Evolutionary conservation across 805 yeast genomes (phyloP).

Genomic region (Osmozyma mogii): DNA sequence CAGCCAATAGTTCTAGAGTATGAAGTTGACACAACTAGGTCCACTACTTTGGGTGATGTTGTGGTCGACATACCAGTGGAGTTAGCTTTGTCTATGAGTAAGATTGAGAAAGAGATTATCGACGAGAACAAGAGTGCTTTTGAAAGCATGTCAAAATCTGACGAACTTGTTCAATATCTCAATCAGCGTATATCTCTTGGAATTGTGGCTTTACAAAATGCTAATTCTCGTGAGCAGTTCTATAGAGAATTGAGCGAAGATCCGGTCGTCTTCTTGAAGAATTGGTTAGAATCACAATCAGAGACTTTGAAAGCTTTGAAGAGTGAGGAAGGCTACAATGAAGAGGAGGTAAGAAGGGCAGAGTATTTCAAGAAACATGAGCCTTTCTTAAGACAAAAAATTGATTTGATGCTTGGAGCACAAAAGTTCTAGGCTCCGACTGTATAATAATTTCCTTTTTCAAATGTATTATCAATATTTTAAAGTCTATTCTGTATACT

Average conservation of each 20-base stretch:
- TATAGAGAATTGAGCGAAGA: constrained; percentile 65
- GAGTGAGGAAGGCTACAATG: constrained; percentile 85
- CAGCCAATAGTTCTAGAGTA: constrained; percentile 76
- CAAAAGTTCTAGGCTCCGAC: constrained; percentile 9
- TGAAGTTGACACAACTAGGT: constrained; percentile 66
- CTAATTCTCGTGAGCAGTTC: constrained; percentile 66
- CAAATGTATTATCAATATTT: not conserved
- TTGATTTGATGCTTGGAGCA: constrained; percentile 64
- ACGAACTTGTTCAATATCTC: constrained; percentile 34
- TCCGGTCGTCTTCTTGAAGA: constrained; percentile 67
- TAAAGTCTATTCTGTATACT: constrained; percentile 2
- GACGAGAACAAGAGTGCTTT: constrained; percentile 32
- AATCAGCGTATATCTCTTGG: constrained; percentile 40
- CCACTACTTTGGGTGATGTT: constrained; percentile 72
- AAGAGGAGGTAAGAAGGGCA: constrained; percentile 80
- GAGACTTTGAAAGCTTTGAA: constrained; percentile 79
- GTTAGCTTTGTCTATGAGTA: constrained; percentile 29
- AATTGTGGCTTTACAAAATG: constrained; percentile 44
- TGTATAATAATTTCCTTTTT: not conserved
- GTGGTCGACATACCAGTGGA: constrained; percentile 61
- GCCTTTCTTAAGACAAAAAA: constrained; percentile 60
- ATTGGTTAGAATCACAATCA: constrained; percentile 73
- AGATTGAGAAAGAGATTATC: constrained; percentile 29
- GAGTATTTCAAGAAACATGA: constrained; percentile 69
- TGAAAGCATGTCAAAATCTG: constrained; percentile 36